phyloP scores from a whole-genome alignment of 805 yeast species.

The Pichia eremophila region DNA sequence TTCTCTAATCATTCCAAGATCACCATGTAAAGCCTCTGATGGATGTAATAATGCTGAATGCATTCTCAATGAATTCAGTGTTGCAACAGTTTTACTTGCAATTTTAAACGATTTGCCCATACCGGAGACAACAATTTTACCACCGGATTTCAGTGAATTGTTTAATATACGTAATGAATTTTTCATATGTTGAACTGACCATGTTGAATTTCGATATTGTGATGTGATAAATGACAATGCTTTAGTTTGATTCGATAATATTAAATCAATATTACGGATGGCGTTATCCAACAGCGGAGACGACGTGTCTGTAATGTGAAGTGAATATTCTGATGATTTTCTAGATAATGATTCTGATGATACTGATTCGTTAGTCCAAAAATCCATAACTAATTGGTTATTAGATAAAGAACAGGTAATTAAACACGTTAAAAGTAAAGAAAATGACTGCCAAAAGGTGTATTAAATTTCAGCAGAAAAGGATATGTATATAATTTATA shows the following conservation, averaged over 20 bases:
- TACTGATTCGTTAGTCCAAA: conserved; percentile 1
- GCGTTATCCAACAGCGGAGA: conserved; percentile 21
- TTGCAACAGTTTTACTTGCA: conserved; percentile 70
- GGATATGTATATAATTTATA: too few relatives aligned
- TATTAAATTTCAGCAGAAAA: not conserved
- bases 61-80: conserved; percentile 70
- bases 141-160: conserved; percentile 37
- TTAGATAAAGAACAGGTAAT: not conserved
- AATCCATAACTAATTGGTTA: not conserved
- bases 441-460: not conserved
- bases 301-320: conserved; percentile 16
- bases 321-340: conserved; percentile 20
- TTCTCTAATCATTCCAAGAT: conserved; percentile 59
- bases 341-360: conserved; percentile 16
- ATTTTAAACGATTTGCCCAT: conserved; percentile 81
- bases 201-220: conserved; percentile 38
- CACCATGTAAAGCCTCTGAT: conserved; percentile 85
- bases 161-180: conserved; percentile 35
- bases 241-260: conserved; percentile 37
- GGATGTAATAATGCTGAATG: conserved; percentile 68
- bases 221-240: conserved; percentile 36
- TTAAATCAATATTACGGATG: conserved; percentile 27
- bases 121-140: conserved; percentile 71
- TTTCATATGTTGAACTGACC: conserved; percentile 36
- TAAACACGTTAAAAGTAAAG: not conserved